A percentile compares a stretch with the other conserved stretches of the same genome.
Evolutionary conservation across 2,329 filamentous ascomycete species (phyloP).

Genomic region (Cordyceps farinosa): DNA sequence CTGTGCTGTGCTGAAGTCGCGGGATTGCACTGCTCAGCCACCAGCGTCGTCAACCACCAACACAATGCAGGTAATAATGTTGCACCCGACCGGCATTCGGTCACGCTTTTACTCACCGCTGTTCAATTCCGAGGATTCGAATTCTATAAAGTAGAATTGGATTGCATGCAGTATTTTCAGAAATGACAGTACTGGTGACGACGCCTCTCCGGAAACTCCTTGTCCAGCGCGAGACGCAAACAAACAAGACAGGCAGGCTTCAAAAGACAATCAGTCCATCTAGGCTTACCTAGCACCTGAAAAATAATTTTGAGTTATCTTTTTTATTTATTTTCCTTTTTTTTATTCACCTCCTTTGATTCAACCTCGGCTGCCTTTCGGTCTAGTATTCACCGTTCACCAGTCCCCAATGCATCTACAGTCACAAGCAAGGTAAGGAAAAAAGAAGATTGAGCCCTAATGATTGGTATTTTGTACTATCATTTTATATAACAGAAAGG

Average conservation of each 20-base stretch:
- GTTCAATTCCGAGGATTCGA: background rate
- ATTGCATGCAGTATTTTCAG: background rate
- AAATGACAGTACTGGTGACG: background rate
- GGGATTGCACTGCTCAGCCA: slow-evolving; percentile 6
- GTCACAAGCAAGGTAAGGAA: slow-evolving; percentile 1
- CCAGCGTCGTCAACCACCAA: slow-evolving; percentile 8
- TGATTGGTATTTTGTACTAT: slow-evolving; percentile 18
- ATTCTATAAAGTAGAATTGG: background rate
- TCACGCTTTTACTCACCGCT: background rate
- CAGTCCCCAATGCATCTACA: background rate
- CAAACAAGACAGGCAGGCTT: background rate
- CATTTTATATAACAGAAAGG: slow-evolving; percentile 18
- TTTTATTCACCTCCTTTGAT: too few species aligned
- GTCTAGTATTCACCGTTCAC: background rate
- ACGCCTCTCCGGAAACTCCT: background rate
- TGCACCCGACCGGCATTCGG: slow-evolving; percentile 7
- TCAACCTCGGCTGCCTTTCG: too few species aligned
- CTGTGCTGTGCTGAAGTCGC: background rate
- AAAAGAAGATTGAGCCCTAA: slow-evolving; percentile 13
- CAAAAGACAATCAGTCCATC: background rate
- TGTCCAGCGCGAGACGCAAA: too few species aligned
- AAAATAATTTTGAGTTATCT: background rate
- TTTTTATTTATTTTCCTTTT: background rate
- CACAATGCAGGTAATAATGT: background rate
- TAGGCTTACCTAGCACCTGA: too few species aligned